Base-by-base conservation (phyloP, 192 early-diverging fungal species). In the Kickxella alabastrina region DNA sequence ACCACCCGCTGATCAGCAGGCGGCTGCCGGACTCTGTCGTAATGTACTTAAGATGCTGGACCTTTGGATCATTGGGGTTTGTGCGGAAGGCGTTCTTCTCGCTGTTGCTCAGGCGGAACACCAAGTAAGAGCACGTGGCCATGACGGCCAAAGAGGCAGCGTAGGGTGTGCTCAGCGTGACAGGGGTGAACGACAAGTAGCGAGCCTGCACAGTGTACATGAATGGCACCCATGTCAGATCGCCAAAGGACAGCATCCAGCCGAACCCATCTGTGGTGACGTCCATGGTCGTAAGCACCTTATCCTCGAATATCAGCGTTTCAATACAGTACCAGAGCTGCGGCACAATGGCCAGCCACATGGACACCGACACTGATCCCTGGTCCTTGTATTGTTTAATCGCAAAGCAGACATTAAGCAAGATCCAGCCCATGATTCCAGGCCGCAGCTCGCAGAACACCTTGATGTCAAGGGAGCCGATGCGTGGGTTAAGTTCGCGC, bases 191-290 rank as follows among this genome's bases (percentile, higher is more conserved):
- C 18, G 85, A 72, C 53, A 97, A 82, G 69, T 89, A 97, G 41
- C 92, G 82, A 0, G 92, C 87, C 72, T 98, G 95, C 7, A 95
- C 64, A 13, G 88, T 81, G 59, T 93, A 98, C 31, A 84, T 88
- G 73, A 90, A 84, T 12, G 91, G 92, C 24, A 98, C 83, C 95
- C 95, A 98, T 14, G 84, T 83, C 32, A 93, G 66, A 31, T 89
- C 77, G 43, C 86, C 87, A 62, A 87, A 87, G 21, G 82, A 80
- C 38, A 90, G 79, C 89, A 90, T 89, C 63, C 82, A 92, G 8
- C 95, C 95, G 67, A 98, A 96, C 7, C 95, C 95, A 62, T 98
- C 95, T 6, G 89, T 93, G 15, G 86, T 91, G n/a, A 98, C 90
- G 52, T 98, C 93, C 92, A 96, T 95, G 5, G 93, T 98, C 14